Evolutionary conservation across 2,329 filamentous ascomycete species (phyloP).

Genomic region (Sordariomycetes sp.): DNA sequence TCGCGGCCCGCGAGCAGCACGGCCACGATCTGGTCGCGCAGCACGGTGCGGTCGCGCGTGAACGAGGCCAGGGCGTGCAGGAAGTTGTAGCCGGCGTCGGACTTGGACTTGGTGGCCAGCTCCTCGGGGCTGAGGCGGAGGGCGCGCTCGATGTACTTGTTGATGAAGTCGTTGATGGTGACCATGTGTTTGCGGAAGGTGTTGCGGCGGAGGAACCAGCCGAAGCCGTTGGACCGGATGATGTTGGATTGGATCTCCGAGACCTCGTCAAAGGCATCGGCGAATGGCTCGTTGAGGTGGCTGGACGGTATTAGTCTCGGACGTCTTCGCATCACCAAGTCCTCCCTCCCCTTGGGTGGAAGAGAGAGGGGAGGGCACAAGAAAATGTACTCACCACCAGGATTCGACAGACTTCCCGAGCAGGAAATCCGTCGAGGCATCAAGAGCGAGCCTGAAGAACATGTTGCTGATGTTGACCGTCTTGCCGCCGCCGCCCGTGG

Average conservation of each 20-base stretch:
- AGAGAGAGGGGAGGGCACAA: neutral
- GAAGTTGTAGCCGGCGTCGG: constrained; percentile 67
- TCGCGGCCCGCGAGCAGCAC: constrained; percentile 79
- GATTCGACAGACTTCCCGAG: constrained; percentile 4
- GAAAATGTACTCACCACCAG: constrained; percentile 4
- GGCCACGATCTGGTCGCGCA: constrained; percentile 77
- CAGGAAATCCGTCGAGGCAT: constrained; percentile 79
- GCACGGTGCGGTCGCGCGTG: constrained; percentile 59
- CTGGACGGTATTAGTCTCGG: constrained; percentile 9
- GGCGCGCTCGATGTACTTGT: constrained; percentile 65
- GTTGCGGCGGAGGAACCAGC: constrained; percentile 49
- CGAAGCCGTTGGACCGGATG: constrained; percentile 53
- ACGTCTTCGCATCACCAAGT: neutral
- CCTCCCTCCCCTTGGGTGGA: too few relatives aligned
- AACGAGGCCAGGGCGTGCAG: constrained; percentile 74
- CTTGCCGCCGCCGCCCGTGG: constrained; percentile 47
- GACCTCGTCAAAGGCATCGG: constrained; percentile 71
- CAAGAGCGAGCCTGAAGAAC: constrained; percentile 77
- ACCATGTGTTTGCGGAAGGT: constrained; percentile 54
- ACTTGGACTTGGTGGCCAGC: constrained; percentile 61
- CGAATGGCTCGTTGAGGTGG: constrained; percentile 56
- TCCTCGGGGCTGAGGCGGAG: constrained; percentile 60
- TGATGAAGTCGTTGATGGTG: constrained; percentile 65
- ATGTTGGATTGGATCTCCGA: constrained; percentile 63
- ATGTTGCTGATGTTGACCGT: constrained; percentile 60